phyloP scores from a whole-genome alignment of 208 protist species.

The Polymyxa betae region DNA sequence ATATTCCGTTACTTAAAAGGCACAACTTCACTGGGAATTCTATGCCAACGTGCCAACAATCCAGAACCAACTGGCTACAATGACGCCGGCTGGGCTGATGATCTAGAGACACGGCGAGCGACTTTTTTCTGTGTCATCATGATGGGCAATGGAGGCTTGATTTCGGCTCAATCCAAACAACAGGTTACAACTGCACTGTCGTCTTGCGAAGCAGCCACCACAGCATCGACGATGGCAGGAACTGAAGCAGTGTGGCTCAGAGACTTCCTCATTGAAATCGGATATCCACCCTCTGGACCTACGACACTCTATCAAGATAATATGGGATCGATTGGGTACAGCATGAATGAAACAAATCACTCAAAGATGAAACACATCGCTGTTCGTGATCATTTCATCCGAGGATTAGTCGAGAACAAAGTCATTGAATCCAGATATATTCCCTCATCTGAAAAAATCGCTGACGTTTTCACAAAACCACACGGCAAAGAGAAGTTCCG shows the following conservation, averaged over 20 bases:
- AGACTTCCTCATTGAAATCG: not conserved
- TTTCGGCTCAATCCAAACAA: not conserved
- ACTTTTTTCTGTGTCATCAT: not conserved
- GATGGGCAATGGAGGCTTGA: not conserved
- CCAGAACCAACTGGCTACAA: not conserved
- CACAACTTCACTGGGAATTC: not conserved
- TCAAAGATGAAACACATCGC: conserved; percentile 22
- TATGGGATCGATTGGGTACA: not conserved
- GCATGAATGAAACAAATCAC: not conserved
- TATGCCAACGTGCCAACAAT: not conserved
- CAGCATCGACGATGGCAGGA: not conserved
- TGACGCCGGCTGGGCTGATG: not conserved
- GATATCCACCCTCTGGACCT: not conserved
- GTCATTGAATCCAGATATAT: not conserved
- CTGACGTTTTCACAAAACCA: too few species aligned
- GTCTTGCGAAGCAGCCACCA: not conserved
- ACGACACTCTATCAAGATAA: conserved; percentile 12
- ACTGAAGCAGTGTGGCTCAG: not conserved
- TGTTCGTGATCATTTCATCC: not conserved
- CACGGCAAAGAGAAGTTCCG: too few species aligned
- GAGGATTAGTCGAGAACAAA: not conserved
- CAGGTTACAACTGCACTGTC: not conserved
- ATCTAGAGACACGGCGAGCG: not conserved
- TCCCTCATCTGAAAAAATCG: not conserved
- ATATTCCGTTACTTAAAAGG: conserved; percentile 4